Evolutionary conservation across 495 filamentous ascomycete species (phyloP), one percentile per base, ranked within the genome.

Genomic region (Hyaloscypha finlandica): DNA sequence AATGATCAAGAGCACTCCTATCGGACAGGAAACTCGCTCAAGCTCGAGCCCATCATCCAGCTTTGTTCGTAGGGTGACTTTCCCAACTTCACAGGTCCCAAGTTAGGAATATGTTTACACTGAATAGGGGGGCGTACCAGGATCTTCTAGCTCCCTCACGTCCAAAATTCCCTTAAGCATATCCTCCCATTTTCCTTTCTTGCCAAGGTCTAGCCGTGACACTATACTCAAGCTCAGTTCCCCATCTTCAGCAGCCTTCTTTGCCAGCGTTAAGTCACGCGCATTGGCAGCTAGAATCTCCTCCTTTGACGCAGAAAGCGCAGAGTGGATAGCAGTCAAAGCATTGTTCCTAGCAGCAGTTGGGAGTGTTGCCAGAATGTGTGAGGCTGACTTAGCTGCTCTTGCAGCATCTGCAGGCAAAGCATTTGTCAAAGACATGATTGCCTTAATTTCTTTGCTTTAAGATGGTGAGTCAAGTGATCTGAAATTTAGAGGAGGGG

Each of bases 101-200:
- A 54, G 19, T 69, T 57, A 70, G 59, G 8, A 16, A 42, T 19
- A 48, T 19, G 42, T 48, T 19, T 48, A 48, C 42, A 16, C 16
- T 16, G 42, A 37, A 12, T 16, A 48, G 42, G 11, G 16, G 42
- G 16, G 53, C 64, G 59, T 79, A 96, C 93, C 85, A 69, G 96
- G 95, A 79, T 99, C 95, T 64, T 90, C 87, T 16, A 99, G 83
- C 60, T 86, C 86, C 69, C 91, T 84, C 51, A 99, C 96, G 78
- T 94, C 91, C 60, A 97, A 75, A 68, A 99, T 96, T 32, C 95
- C 96, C 77, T 96, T 88, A 57, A 99, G 84, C 95, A 98, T 99
- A 71, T 97, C 95, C 71, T 97, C 92, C 84, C 88, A 99, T 81
- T 99, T 98, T 48, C 94, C 93, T 61, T 86, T 85, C 74, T 90